Conservation (phyloP, 2,329 filamentous ascomycete genomes). For the Allantophomopsis lycopodina region DNA sequence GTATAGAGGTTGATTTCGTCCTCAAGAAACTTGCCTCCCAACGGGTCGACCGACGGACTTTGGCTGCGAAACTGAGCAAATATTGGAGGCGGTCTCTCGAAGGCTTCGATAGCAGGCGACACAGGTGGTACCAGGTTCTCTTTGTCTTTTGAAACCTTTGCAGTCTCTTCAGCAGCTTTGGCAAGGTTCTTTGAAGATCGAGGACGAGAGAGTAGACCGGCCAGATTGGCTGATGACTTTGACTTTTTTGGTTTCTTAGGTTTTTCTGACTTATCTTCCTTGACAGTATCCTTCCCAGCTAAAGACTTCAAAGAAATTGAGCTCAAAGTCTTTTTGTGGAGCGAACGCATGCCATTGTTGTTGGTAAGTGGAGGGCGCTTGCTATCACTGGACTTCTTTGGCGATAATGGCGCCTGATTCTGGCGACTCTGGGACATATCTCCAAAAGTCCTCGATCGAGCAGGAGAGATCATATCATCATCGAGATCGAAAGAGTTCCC, state of each 20-base stretch:
- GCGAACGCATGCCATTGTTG: slow-evolving; percentile 19
- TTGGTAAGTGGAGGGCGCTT: slow-evolving; percentile 11
- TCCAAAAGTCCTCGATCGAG: slow-evolving; percentile 31
- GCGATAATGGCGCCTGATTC: slow-evolving; percentile 24
- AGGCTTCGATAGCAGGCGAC: slow-evolving; percentile 25
- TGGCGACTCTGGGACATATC: slow-evolving; percentile 43
- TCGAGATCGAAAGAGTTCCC: slow-evolving; percentile 7
- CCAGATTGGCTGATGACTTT: slow-evolving; percentile 76
- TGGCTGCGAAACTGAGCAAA: slow-evolving; percentile 59
- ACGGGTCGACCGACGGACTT: slow-evolving; percentile 22
- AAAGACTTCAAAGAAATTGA: slow-evolving; percentile 30
- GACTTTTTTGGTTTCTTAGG: slow-evolving; percentile 56
- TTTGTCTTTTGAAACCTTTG: slow-evolving; percentile 50
- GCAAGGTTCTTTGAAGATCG: slow-evolving; percentile 60
- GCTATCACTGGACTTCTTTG: slow-evolving; percentile 23
- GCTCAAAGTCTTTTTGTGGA: slow-evolving; percentile 29
- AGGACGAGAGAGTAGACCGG: slow-evolving; percentile 58
- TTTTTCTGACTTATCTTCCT: slow-evolving; percentile 23
- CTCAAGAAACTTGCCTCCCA: slow-evolving; percentile 19
- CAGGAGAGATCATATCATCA: slow-evolving; percentile 21
- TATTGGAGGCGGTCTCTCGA: slow-evolving; percentile 48
- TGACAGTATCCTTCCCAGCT: slow-evolving; percentile 20
- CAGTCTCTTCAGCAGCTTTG: slow-evolving; percentile 35
- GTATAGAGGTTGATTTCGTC: slow-evolving; percentile 19
- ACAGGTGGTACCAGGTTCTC: slow-evolving; percentile 62